Base-by-base conservation (phyloP, 2,329 filamentous ascomycete genomes). In the Emericellopsis cladophorae region DNA sequence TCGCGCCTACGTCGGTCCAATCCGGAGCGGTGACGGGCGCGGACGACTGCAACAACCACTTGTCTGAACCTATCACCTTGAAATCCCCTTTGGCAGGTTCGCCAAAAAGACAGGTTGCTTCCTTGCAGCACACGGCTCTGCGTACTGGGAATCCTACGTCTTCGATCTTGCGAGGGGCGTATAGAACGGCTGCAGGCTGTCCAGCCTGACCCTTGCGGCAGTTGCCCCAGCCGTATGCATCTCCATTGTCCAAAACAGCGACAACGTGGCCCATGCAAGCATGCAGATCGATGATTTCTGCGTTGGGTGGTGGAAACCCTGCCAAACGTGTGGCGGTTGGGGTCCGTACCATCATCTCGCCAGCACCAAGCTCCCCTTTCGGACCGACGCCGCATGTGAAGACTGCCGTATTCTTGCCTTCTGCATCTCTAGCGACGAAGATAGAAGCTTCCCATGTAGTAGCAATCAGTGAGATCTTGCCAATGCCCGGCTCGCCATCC, bases 191-290 rank as follows among this genome's bases (percentile, higher is more conserved):
- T 23, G 63, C 61, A 0, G 72, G 70, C 34, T 65, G 59, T 1
- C 88, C 89, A 1, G 94, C 63, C 56, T 98, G 90, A 0, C 85
- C 85, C 54, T 95, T 92, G 21, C 87, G 74, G 12, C 84, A 81
- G 51, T 79, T 85, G 0, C 92, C 92, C 90, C 90, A 96, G 3
- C 87, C 89, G 55, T 84, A 94, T 2, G 81, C 79, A 14, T 83
- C 71, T 1, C 89, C 90, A 54, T 83, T 81, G 35, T 72, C 73
- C 4, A 94, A 61, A 1, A 95, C 73, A 2, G 67, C 76, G 14
- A 93, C 74, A 0, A 79, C 77, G 54, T 98, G 92, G 18, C 77
- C 78, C 67, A 94, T 83, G 26, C 84, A 78, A 10, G 84, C 82
- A 2, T 80, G 67, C 22, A 95, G 54, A 43, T 81, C 73, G 1